These are phyloP conservation scores for Dipodascus geniculatus DNA, from an alignment of 805 yeast species.

Conservation along the genomic window DNA sequence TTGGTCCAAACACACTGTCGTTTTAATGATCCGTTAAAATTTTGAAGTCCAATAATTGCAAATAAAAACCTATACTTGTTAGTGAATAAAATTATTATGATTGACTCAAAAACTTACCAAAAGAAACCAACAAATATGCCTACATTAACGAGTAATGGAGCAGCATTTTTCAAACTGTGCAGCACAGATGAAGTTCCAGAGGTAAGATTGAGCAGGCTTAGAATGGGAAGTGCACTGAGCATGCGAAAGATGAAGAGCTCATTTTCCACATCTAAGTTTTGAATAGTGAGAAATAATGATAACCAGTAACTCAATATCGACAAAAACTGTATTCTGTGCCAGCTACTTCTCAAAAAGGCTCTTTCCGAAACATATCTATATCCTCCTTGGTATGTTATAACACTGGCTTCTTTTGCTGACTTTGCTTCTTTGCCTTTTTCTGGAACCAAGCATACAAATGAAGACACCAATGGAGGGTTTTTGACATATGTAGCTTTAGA, in stretches of 20 bases:
- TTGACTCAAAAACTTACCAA: slow-evolving; percentile 29
- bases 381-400: not conserved
- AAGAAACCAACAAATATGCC: slow-evolving; percentile 65
- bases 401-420: not conserved
- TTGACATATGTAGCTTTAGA: not conserved
- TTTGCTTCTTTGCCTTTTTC: not conserved
- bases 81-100: not conserved
- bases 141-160: slow-evolving; percentile 64
- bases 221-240: slow-evolving; percentile 58
- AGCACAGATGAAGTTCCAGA: slow-evolving; percentile 67
- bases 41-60: slow-evolving; percentile 79
- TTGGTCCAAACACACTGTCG: slow-evolving; percentile 74
- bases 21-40: slow-evolving; percentile 72
- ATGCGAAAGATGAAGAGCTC: slow-evolving; percentile 57
- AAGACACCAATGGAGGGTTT: not conserved
- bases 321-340: slow-evolving; percentile 78
- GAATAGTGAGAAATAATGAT: slow-evolving; percentile 43
- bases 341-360: slow-evolving; percentile 65
- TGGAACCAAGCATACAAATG: not conserved
- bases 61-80: slow-evolving; percentile 39
- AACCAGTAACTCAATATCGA: slow-evolving; percentile 71
- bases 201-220: slow-evolving; percentile 63
- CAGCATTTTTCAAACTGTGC: slow-evolving; percentile 56
- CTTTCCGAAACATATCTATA: slow-evolving; percentile 25
- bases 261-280: slow-evolving; percentile 37